Evolutionary conservation across 768 basidiomycete genomes (phyloP), one percentile per base, ranked within the genome.

Genomic region (Heimioporus sp.): DNA sequence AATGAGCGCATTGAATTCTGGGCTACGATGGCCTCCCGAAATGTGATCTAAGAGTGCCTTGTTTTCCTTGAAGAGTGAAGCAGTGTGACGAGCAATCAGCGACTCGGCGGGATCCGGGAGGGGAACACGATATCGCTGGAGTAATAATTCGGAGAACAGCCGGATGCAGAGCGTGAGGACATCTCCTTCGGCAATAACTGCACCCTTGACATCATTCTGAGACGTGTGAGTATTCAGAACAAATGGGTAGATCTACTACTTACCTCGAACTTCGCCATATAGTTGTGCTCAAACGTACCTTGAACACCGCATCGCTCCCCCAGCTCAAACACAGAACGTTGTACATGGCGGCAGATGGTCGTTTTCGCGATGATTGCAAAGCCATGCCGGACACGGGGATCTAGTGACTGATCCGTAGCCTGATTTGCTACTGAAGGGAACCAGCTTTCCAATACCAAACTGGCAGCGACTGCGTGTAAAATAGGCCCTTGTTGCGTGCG

Each of bases 261-360:
- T 50, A 82, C 83, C 71, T 81, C 77, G 21, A 80, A 73, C 42
- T 71, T 72, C 3, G 77, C 76, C 71, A 86, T 77, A 56, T 81
- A 79, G 58, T 86, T 86, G 48, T 80, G 76, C 46, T 80, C 83
- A 51, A 84, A 84, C 0, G 80, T 76, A 3, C 85, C 83, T 64
- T 85, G 83, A 3, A 83, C 85, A 43, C 85, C 85, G 51, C 80
- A 83, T 12, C 85, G 75, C 54, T 86, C 85, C 8, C 80, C 73
- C n/a, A 85, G 71, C 50, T 79, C 78, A 10, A 76, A 65, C 8
- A 76, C 67, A 52, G 74, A 78, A 16, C 77, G 69, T 55, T 81
- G 79, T 59, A 78, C 76, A 52, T 83, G 82, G 11, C 78, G 75
- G 44, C 77, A 75, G 43, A 82, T 70, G 2, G 77, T 78, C 10